phyloP scores from a whole-genome alignment of 2,329 filamentous ascomycete species.

The Aspergillus brunneoviolaceus region DNA sequence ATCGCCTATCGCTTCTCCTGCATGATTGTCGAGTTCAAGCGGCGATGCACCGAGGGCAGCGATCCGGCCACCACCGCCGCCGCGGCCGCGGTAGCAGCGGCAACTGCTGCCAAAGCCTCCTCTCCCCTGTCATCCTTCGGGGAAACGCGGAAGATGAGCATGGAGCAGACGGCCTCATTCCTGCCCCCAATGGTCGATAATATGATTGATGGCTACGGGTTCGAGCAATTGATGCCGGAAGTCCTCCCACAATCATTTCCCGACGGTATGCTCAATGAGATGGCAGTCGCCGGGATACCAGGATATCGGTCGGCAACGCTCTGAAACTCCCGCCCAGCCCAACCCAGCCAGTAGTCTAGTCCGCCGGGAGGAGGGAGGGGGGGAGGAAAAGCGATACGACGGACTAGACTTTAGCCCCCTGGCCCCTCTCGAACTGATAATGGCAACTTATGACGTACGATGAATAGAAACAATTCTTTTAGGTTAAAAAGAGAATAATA shows the following conservation, averaged over 20 bases:
- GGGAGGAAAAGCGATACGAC: neutral
- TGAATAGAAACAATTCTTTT: neutral
- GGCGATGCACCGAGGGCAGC: slow-evolving; percentile 26
- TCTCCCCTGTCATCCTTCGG: slow-evolving; percentile 15
- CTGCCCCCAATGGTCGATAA: slow-evolving; percentile 25
- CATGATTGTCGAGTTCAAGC: slow-evolving; percentile 32
- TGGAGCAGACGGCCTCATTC: slow-evolving; percentile 24
- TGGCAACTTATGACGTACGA: slow-evolving; percentile 1
- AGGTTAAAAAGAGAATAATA: too few species aligned
- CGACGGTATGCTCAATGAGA: slow-evolving; percentile 11
- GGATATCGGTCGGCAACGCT: slow-evolving; percentile 10
- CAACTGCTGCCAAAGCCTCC: slow-evolving; percentile 14
- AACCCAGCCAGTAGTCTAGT: neutral
- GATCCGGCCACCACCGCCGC: slow-evolving; percentile 12
- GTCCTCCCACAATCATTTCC: slow-evolving; percentile 15
- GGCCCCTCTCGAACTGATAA: too few species aligned
- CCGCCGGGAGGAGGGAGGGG: neutral
- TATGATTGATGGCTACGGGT: slow-evolving; percentile 26
- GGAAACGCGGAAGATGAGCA: slow-evolving; percentile 20
- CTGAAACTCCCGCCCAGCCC: neutral
- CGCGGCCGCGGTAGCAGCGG: neutral
- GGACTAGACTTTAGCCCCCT: too few species aligned
- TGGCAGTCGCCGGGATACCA: slow-evolving; percentile 10
- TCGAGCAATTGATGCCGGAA: slow-evolving; percentile 28
- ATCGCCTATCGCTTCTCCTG: slow-evolving; percentile 35